These are phyloP conservation scores for Gaeumannomyces tritici DNA, from an alignment of 2,329 filamentous ascomycete species.

Conservation along the genomic window DNA sequence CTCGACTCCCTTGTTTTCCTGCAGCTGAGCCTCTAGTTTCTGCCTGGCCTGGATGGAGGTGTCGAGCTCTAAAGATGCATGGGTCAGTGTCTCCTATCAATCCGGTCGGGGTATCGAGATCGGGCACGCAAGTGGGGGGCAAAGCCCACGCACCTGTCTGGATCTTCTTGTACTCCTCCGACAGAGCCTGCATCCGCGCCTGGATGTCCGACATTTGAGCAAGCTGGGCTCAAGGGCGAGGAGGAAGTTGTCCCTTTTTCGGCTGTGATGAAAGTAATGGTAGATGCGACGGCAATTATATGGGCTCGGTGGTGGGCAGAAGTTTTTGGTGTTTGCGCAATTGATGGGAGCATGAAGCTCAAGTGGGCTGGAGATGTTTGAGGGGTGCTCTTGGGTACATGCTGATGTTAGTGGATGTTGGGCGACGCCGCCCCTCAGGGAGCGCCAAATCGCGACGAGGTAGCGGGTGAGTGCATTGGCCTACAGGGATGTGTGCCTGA, in stretches of 20 bases:
- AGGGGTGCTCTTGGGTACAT: background rate
- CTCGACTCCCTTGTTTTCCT: conserved; percentile 84
- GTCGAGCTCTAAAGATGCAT: conserved; percentile 61
- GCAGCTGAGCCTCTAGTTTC: conserved; percentile 86
- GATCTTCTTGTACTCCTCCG: conserved; percentile 78
- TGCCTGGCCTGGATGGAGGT: conserved; percentile 68
- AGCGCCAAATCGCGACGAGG: background rate
- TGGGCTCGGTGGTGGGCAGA: background rate
- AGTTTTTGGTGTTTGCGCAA: background rate
- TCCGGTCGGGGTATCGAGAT: background rate
- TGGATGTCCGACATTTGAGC: conserved; percentile 59
- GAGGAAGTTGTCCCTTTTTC: background rate
- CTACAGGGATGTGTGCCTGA: background rate
- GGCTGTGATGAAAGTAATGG: background rate
- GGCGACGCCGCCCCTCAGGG: too few relatives aligned
- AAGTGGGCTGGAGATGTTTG: too few relatives aligned
- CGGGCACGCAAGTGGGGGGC: background rate
- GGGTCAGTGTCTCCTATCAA: background rate
- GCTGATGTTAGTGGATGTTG: too few relatives aligned
- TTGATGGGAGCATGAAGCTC: too few relatives aligned
- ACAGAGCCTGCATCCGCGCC: conserved; percentile 69
- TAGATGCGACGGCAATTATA: background rate
- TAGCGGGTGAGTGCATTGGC: background rate
- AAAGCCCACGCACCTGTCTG: conserved; percentile 56
- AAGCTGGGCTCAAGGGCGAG: background rate